These are phyloP conservation scores for Beta lomatogona DNA, from an alignment of 179 eudicot species.

Conservation along the genomic window DNA sequence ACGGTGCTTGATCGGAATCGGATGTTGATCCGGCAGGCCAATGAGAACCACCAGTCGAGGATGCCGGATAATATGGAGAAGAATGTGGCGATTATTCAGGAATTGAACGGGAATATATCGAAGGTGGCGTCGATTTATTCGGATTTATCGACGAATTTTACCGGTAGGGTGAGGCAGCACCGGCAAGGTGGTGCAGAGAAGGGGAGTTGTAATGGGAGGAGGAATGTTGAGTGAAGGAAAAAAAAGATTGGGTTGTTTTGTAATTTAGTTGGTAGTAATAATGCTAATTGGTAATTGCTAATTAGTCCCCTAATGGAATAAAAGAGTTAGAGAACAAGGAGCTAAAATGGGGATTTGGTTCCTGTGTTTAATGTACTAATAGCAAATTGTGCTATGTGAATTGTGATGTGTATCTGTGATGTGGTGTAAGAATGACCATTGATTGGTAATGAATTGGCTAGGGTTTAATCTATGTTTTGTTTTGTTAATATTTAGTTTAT, in stretches of 20 bases:
- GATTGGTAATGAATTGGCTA: conserved; percentile 14
- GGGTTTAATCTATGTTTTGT: background rate
- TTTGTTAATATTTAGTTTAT: background rate
- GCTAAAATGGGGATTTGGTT: background rate
- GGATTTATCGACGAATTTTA: conserved; percentile 46
- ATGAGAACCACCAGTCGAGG: conserved; percentile 80
- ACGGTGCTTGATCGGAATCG: conserved; percentile 74
- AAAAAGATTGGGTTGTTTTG: background rate
- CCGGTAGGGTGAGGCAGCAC: conserved; percentile 25
- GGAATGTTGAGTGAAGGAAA: background rate
- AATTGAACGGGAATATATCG: conserved; percentile 69
- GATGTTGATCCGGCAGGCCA: conserved; percentile 69
- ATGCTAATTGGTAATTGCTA: background rate
- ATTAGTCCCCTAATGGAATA: background rate
- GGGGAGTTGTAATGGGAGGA: background rate
- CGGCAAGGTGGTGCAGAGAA: conserved; percentile 23
- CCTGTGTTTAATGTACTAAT: background rate
- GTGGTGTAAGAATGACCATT: conserved; percentile 1
- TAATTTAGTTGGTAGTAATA: background rate
- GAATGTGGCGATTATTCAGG: conserved; percentile 71
- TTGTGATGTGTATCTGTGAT: background rate
- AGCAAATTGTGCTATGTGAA: background rate
- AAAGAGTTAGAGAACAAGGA: background rate
- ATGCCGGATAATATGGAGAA: conserved; percentile 64
- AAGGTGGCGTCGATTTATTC: conserved; percentile 71